Conservation (phyloP, 1,139 yeast species). For the Ogataea hybrid region DNA sequence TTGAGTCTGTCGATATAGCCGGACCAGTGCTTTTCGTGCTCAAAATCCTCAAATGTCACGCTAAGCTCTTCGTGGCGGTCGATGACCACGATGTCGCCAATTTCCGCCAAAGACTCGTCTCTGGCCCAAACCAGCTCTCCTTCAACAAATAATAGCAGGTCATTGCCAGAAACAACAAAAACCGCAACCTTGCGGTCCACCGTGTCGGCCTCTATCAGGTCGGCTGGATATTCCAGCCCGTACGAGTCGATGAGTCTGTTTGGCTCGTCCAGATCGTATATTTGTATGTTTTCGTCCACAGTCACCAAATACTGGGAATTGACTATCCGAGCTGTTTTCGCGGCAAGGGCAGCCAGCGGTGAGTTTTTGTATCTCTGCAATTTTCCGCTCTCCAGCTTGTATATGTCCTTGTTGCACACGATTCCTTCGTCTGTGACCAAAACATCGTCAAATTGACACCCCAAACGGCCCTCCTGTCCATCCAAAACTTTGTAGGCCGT, state of each 20-base stretch:
- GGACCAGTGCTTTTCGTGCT: slow-evolving; percentile 37
- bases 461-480: slow-evolving; percentile 5
- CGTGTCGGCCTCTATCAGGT: slow-evolving; percentile 13
- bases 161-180: slow-evolving; percentile 20
- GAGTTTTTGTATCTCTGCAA: slow-evolving; percentile 6
- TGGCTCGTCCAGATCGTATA: slow-evolving; percentile 4
- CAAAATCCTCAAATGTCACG: slow-evolving; percentile 37
- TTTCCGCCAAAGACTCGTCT: slow-evolving; percentile 45
- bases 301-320: slow-evolving; percentile 3
- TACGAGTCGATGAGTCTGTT: slow-evolving; percentile 1
- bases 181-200: slow-evolving; percentile 21
- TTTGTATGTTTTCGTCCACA: background rate
- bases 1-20: slow-evolving; percentile 44
- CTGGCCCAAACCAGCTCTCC: slow-evolving; percentile 41
- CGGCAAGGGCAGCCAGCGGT: background rate
- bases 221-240: background rate
- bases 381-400: slow-evolving; percentile 3
- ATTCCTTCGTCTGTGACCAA: slow-evolving; percentile 1
- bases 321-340: background rate
- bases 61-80: slow-evolving; percentile 37
- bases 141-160: slow-evolving; percentile 26
- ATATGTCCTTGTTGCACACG: slow-evolving; percentile 8
- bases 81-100: slow-evolving; percentile 39
- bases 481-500: slow-evolving; percentile 2
- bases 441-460: slow-evolving; percentile 12